A percentile compares a stretch with the other conserved stretches of the same genome.
Evolutionary conservation across 2,329 filamentous ascomycete species (phyloP).

Genomic region (Beauveria sp.): DNA sequence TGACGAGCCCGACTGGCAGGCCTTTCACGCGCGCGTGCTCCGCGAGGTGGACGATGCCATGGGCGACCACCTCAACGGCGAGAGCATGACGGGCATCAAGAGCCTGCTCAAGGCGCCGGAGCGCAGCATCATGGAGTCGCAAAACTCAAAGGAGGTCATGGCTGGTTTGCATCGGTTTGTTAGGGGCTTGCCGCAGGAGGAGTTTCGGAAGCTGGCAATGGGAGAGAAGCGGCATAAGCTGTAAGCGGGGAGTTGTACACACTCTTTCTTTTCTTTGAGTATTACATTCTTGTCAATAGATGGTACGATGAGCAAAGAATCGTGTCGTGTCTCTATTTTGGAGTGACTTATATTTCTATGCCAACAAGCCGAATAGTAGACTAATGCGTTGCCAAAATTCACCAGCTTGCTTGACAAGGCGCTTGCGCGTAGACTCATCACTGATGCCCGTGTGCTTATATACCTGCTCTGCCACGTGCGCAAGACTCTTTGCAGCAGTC

Average conservation of each 20-base stretch:
- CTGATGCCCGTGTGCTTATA: slow-evolving; percentile 40
- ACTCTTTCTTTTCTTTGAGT: too few relatives aligned
- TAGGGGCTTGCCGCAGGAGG: slow-evolving; percentile 72
- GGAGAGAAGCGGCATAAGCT: slow-evolving; percentile 95
- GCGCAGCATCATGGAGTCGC: slow-evolving; percentile 61
- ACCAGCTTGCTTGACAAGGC: slow-evolving; percentile 53
- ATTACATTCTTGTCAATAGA: not conserved
- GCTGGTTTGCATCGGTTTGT: slow-evolving; percentile 75
- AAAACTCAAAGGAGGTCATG: slow-evolving; percentile 81
- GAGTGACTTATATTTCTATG: slow-evolving; percentile 20
- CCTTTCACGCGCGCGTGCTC: slow-evolving; percentile 65
- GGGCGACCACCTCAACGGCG: slow-evolving; percentile 70
- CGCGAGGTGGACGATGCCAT: slow-evolving; percentile 73
- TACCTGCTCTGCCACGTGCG: slow-evolving; percentile 39
- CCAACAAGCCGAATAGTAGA: slow-evolving; percentile 72
- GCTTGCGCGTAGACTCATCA: slow-evolving; percentile 38
- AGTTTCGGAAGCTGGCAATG: slow-evolving; percentile 77
- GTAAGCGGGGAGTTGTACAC: slow-evolving; percentile 29
- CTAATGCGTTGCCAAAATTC: slow-evolving; percentile 81
- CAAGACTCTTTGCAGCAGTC: slow-evolving; percentile 24
- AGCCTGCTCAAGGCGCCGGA: slow-evolving; percentile 69
- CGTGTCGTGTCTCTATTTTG: not conserved
- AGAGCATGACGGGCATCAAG: slow-evolving; percentile 79
- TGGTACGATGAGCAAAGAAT: not conserved
- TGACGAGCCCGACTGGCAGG: slow-evolving; percentile 52